Percentiles rank a stretch among this genome's conserved stretches.
Evolutionary conservation across 2,329 filamentous ascomycete species (phyloP).

Genomic region (Juglanconis juglandina): DNA sequence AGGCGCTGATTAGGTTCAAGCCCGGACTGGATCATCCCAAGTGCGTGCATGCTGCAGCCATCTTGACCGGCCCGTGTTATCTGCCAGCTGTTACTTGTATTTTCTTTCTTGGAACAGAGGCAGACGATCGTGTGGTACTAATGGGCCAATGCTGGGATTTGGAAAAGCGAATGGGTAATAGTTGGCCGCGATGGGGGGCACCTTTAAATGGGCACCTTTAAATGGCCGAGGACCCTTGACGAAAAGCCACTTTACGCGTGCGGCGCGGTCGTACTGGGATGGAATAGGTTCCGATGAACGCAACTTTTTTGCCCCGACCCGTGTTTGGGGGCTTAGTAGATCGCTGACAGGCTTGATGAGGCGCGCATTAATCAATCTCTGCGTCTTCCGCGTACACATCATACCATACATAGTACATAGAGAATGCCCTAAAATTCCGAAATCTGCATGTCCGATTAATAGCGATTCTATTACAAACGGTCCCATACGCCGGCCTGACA

Average conservation of each 20-base stretch:
- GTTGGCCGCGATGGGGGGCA: neutral
- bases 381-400: no score
- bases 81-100: neutral
- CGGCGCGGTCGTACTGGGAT: neutral
- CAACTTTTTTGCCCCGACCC: neutral
- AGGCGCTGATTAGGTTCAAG: slow-evolving; percentile 11
- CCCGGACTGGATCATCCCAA: slow-evolving; percentile 5
- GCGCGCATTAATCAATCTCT: slow-evolving; percentile 4
- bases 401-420: neutral
- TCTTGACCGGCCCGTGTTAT: no score
- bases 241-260: slow-evolving; percentile 13
- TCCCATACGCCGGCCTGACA: neutral
- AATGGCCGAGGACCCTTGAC: slow-evolving; percentile 4
- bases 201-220: neutral
- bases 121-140: neutral
- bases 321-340: neutral
- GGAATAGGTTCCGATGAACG: slow-evolving; percentile 2
- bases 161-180: neutral
- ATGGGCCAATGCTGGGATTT: neutral
- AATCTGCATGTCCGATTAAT: neutral
- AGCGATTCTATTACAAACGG: slow-evolving; percentile 4
- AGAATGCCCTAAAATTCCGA: slow-evolving; percentile 3
- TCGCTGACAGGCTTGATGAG: slow-evolving; percentile 2
- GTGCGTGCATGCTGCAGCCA: neutral
- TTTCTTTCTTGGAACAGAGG: neutral